A percentile compares a stretch with the other conserved stretches of the same genome.
Conservation (phyloP, 78 protist species). For the Chrysochromulina parva region DNA sequence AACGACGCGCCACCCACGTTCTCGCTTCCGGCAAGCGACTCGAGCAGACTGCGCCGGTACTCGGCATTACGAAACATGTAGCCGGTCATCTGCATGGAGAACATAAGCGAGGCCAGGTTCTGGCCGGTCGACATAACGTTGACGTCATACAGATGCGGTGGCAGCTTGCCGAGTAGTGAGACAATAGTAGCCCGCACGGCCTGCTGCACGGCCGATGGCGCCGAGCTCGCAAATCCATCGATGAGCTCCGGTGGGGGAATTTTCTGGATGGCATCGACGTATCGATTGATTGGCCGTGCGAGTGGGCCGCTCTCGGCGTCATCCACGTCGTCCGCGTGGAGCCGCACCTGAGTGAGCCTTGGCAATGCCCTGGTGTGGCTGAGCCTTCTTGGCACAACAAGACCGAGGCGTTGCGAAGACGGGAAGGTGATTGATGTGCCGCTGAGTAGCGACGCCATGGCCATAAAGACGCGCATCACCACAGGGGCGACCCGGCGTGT, state of each 20-base stretch:
- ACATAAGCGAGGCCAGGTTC: conserved; percentile 7
- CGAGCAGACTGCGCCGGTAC: not conserved
- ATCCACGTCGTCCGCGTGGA: too few species aligned
- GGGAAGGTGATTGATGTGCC: too few species aligned
- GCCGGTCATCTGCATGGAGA: conserved; percentile 22
- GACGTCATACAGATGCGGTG: not conserved
- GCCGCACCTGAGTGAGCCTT: too few species aligned
- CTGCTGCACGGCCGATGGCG: conserved; percentile 1
- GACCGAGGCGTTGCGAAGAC: too few species aligned
- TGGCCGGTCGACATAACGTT: not conserved
- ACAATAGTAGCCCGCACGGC: not conserved
- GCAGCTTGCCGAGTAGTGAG: not conserved
- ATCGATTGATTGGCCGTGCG: not conserved
- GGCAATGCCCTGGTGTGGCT: too few species aligned
- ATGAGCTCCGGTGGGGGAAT: not conserved
- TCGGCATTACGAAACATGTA: conserved; percentile 45
- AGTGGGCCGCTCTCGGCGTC: too few species aligned
- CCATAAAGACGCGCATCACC: too few species aligned
- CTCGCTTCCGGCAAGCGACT: not conserved
- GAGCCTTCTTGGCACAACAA: too few species aligned
- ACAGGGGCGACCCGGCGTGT: too few species aligned
- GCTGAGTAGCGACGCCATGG: too few species aligned
- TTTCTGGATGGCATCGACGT: not conserved
- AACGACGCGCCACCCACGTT: not conserved
- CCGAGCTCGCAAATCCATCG: not conserved